Conservation (phyloP, 2,329 filamentous ascomycete species). For the Aureobasidium melanogenum region DNA sequence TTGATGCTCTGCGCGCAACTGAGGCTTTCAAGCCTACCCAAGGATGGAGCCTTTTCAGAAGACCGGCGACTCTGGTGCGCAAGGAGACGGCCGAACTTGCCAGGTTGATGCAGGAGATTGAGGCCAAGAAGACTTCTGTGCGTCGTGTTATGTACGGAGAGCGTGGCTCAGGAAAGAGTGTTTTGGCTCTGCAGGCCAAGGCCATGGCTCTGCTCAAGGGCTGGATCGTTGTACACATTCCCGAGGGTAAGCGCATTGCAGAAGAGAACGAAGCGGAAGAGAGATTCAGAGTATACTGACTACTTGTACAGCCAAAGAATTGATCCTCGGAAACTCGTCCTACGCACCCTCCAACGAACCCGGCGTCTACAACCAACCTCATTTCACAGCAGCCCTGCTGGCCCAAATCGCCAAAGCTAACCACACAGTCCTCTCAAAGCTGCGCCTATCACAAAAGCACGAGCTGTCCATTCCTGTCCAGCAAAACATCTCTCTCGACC, state of each 20-base stretch:
- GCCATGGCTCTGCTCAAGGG: constrained; percentile 70
- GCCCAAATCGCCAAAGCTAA: constrained; percentile 67
- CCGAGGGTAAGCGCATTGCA: constrained; percentile 56
- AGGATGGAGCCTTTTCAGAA: constrained; percentile 77
- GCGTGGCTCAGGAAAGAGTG: constrained; percentile 74
- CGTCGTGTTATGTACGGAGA: constrained; percentile 65
- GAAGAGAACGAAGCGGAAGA: too few relatives aligned
- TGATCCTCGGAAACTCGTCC: constrained; percentile 70
- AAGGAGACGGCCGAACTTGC: constrained; percentile 67
- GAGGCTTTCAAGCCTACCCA: constrained; percentile 89
- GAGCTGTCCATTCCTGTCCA: constrained; percentile 53
- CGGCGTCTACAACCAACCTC: constrained; percentile 63
- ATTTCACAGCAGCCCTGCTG: constrained; percentile 67
- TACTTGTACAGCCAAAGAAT: constrained; percentile 45
- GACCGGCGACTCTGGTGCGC: constrained; percentile 70
- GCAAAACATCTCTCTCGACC: constrained; percentile 51
- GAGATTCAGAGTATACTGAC: background rate
- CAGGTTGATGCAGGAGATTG: constrained; percentile 30
- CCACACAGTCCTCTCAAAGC: constrained; percentile 48
- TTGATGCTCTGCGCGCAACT: constrained; percentile 73
- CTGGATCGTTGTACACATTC: constrained; percentile 83
- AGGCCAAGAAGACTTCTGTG: constrained; percentile 41
- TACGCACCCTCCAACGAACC: constrained; percentile 59
- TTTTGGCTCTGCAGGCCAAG: constrained; percentile 75
- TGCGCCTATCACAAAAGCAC: constrained; percentile 45